Percentiles rank a stretch among this genome's conserved stretches.
phyloP scores from a whole-genome alignment of 1,139 yeast species.

The Geotrichum fermentans region DNA sequence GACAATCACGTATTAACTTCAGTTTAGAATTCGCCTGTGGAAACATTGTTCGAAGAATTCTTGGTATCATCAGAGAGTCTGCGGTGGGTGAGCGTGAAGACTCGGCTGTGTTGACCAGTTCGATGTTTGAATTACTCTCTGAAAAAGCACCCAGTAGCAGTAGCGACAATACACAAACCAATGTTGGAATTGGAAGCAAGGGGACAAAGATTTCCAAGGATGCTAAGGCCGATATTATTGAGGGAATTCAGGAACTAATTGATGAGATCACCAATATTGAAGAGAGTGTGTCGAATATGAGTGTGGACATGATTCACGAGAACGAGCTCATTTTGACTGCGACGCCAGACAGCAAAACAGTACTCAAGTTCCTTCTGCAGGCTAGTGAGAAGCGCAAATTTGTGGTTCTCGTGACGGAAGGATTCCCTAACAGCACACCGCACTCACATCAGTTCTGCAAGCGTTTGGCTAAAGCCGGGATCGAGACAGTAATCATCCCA shows the following conservation, averaged over 20 bases:
- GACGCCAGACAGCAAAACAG: constrained; percentile 88
- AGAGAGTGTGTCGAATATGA: constrained; percentile 85
- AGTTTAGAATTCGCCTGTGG: constrained; percentile 73
- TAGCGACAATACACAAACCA: background rate
- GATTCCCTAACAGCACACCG: constrained; percentile 78
- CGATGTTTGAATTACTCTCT: constrained; percentile 79
- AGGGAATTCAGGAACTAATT: constrained; percentile 86
- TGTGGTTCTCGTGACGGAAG: constrained; percentile 88
- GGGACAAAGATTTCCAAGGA: constrained; percentile 49
- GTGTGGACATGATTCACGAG: constrained; percentile 90
- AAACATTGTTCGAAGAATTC: constrained; percentile 82
- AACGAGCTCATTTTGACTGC: constrained; percentile 89
- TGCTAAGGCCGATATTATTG: constrained; percentile 81
- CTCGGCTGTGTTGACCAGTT: constrained; percentile 44
- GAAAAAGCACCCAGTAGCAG: constrained; percentile 13
- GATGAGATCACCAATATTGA: constrained; percentile 89
- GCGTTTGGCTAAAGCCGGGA: constrained; percentile 74
- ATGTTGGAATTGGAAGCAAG: constrained; percentile 7
- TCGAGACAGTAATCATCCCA: constrained; percentile 87
- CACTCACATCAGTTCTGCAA: constrained; percentile 76
- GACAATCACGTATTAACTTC: background rate
- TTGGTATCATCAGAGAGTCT: constrained; percentile 85
- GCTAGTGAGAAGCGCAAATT: constrained; percentile 88
- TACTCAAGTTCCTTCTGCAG: constrained; percentile 75
- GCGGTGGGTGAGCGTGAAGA: constrained; percentile 49